These are phyloP conservation scores for Colletotrichum tamarilloi DNA, from an alignment of 2,329 filamentous ascomycete species.

Conservation along the genomic window DNA sequence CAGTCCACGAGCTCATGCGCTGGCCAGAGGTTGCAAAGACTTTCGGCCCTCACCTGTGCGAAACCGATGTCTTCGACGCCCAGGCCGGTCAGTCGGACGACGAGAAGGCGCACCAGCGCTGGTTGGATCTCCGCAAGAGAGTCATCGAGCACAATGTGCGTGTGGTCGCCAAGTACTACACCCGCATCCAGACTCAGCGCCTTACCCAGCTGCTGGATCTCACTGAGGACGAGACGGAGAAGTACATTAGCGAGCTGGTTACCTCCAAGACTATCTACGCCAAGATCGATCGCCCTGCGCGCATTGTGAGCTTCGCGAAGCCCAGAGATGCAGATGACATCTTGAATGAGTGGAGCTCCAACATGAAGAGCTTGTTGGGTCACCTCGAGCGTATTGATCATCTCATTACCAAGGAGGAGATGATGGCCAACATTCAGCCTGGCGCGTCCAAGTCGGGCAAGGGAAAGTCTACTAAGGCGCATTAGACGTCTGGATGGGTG, in stretches of 20 bases:
- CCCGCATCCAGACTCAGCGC: slow-evolving; percentile 91
- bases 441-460: slow-evolving; percentile 51
- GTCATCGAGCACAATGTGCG: slow-evolving; percentile 99
- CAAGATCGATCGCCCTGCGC: slow-evolving; percentile 94
- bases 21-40: slow-evolving; percentile 94
- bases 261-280: slow-evolving; percentile 98
- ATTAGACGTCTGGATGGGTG: slow-evolving; percentile 36
- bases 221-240: slow-evolving; percentile 95
- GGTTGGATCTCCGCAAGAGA: slow-evolving; percentile 95
- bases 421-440: slow-evolving; percentile 98
- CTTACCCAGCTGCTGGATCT: slow-evolving; percentile 92
- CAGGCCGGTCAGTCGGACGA: slow-evolving; percentile 74
- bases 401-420: slow-evolving; percentile 99
- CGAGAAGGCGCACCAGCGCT: slow-evolving; percentile 84
- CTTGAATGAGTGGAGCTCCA: slow-evolving; percentile 97
- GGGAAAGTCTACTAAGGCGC: slow-evolving; percentile 52
- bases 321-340: slow-evolving; percentile 95
- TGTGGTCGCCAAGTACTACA: slow-evolving; percentile 98
- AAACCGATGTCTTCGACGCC: slow-evolving; percentile 89
- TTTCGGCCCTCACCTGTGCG: slow-evolving; percentile 88
- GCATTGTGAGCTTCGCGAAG: slow-evolving; percentile 94
- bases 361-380: slow-evolving; percentile 93
- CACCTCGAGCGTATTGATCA: slow-evolving; percentile 93
- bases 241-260: slow-evolving; percentile 97
- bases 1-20: slow-evolving; percentile 95